Evolutionary conservation across 2,329 filamentous ascomycete genomes (phyloP).

Genomic region (Fusarium sp.): DNA sequence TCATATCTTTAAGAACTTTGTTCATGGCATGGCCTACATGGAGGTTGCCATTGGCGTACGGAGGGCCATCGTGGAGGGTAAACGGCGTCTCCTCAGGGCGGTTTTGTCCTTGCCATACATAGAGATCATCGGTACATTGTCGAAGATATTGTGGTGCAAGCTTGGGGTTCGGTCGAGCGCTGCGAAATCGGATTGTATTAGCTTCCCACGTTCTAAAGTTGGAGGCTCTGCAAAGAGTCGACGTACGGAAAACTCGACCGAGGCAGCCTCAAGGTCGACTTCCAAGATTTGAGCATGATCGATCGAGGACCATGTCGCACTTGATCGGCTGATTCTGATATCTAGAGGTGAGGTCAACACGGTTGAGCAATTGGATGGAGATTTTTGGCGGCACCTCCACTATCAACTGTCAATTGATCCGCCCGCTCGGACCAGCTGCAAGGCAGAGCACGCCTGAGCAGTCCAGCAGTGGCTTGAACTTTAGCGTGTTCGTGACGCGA

Average conservation of each 20-base stretch:
- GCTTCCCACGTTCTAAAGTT: conserved; percentile 11
- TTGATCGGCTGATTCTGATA: conserved; percentile 15
- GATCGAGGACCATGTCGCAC: conserved; percentile 48
- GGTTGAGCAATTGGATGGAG: conserved; percentile 38
- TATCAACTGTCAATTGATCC: conserved; percentile 28
- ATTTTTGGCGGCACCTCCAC: conserved; percentile 41
- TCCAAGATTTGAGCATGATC: conserved; percentile 72
- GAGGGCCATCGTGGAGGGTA: conserved; percentile 92
- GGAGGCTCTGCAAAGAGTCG: not conserved
- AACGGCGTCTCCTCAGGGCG: conserved; percentile 73
- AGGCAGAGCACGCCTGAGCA: conserved; percentile 40
- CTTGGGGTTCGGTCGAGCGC: conserved; percentile 65
- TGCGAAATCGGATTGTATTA: conserved; percentile 50
- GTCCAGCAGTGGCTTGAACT: conserved; percentile 15
- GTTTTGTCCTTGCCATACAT: conserved; percentile 81
- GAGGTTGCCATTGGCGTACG: conserved; percentile 92
- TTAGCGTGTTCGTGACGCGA: conserved; percentile 35
- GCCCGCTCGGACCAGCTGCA: conserved; percentile 40
- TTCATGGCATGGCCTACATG: conserved; percentile 97
- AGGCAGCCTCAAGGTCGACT: conserved; percentile 80
- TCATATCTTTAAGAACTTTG: conserved; percentile 96
- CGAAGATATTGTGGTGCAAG: conserved; percentile 72
- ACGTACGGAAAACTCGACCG: conserved; percentile 79
- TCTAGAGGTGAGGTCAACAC: conserved; percentile 17
- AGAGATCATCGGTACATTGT: conserved; percentile 87